Conservation (phyloP, 257 asterid genomes). For the Solanum neorickii region DNA sequence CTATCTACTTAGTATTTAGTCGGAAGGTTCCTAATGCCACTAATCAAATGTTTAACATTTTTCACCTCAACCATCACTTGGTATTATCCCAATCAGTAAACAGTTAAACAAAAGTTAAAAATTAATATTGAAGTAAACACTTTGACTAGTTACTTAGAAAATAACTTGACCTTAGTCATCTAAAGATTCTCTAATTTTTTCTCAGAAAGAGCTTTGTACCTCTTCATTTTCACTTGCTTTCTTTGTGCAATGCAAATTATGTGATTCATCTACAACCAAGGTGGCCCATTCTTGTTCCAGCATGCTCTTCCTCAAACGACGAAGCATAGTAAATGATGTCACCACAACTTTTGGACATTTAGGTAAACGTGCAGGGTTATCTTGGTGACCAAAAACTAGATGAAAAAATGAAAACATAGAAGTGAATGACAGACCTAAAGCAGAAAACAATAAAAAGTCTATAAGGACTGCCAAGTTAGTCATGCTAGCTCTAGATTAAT, state of each 20-base stretch:
- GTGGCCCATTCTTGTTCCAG: slow-evolving; percentile 76
- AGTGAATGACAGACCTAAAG: background rate
- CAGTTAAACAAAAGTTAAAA: background rate
- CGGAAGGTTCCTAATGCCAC: background rate
- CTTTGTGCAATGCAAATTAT: slow-evolving; percentile 67
- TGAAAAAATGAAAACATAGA: background rate
- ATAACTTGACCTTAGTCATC: background rate
- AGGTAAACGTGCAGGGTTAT: slow-evolving; percentile 64
- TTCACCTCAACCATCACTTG: background rate
- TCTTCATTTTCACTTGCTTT: slow-evolving; percentile 63
- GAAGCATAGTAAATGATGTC: slow-evolving; percentile 80
- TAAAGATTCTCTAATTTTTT: background rate
- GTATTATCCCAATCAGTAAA: background rate
- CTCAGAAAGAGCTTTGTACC: slow-evolving; percentile 24
- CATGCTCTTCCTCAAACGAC: slow-evolving; percentile 64
- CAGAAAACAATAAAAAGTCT: background rate
- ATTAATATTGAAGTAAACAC: background rate
- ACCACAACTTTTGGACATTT: slow-evolving; percentile 73
- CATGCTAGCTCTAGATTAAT: background rate
- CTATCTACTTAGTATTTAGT: background rate
- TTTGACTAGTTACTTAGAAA: background rate
- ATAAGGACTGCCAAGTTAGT: background rate
- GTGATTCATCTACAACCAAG: slow-evolving; percentile 87
- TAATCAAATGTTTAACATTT: background rate
- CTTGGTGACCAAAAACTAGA: slow-evolving; percentile 73